Percentiles rank a stretch among this genome's conserved stretches.
These are phyloP conservation scores for Arthrinium puccinioides DNA, from an alignment of 2,329 filamentous ascomycete species.

Conservation along the genomic window DNA sequence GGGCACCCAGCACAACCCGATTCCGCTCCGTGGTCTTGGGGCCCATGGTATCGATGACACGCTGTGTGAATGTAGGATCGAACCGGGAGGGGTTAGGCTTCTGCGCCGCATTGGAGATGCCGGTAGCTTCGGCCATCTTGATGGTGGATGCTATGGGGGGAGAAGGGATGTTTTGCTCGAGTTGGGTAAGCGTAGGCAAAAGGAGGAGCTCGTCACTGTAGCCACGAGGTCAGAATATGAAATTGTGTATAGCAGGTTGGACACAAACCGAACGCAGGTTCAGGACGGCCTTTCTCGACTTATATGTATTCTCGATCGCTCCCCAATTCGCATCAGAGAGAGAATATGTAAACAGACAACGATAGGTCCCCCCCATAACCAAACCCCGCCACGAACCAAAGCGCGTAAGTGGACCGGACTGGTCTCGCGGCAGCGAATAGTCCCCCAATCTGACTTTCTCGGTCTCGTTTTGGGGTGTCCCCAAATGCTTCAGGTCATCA, in stretches of 20 bases:
- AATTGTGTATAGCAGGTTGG: no score
- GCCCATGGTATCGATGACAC: conserved; percentile 67
- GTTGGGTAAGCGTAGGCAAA: no score
- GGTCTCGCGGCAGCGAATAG: conserved; percentile 13
- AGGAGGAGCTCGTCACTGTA: no score
- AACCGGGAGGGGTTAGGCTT: conserved; percentile 37
- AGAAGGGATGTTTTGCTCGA: no score
- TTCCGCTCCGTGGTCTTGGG: conserved; percentile 60
- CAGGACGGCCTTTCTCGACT: no score
- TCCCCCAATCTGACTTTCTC: neutral
- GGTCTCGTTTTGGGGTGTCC: neutral
- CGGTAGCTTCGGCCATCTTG: conserved; percentile 19
- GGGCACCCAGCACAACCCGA: conserved; percentile 52
- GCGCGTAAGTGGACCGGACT: conserved; percentile 18
- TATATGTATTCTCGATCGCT: no score
- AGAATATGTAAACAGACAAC: no score
- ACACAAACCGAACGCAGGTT: no score
- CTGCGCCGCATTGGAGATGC: conserved; percentile 17
- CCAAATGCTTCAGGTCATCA: neutral
- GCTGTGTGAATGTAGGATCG: conserved; percentile 70
- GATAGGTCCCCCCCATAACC: conserved; percentile 11
- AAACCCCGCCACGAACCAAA: conserved; percentile 16
- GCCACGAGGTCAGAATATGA: no score
- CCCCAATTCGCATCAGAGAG: conserved; percentile 9
- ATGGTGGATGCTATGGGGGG: neutral